These are phyloP conservation scores for Globisporangium ultimum DNA, from an alignment of 352 stramenopile genomes.

Conservation along the genomic window DNA sequence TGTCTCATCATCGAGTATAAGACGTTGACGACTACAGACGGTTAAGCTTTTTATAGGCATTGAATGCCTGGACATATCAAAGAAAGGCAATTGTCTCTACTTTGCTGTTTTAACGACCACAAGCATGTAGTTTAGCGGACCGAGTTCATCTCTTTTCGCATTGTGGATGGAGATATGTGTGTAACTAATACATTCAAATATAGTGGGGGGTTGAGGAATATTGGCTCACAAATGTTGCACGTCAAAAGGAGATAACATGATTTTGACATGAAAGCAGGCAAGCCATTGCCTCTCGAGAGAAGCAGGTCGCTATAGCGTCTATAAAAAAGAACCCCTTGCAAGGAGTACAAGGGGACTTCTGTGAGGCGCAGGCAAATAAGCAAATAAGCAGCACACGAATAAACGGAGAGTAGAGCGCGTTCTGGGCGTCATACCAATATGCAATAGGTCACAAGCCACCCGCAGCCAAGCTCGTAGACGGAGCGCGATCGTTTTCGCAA, in stretches of 20 bases:
- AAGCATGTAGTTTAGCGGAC: no score
- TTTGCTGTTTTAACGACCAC: no score
- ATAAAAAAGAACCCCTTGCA: constrained; percentile 17
- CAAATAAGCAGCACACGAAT: background rate
- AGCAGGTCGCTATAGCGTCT: constrained; percentile 10
- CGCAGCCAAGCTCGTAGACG: no score
- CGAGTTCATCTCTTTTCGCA: background rate
- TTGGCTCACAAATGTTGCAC: constrained; percentile 21
- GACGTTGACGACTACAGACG: background rate
- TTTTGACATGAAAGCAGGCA: constrained; percentile 22
- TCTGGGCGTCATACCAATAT: background rate
- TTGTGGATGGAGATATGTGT: no score
- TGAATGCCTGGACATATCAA: no score
- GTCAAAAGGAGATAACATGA: constrained; percentile 17
- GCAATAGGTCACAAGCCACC: no score
- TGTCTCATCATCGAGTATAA: background rate
- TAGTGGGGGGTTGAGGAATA: background rate
- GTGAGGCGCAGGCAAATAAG: constrained; percentile 8
- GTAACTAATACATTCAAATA: background rate
- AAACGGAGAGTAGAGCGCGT: background rate
- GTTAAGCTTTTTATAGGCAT: background rate
- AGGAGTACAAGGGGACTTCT: constrained; percentile 15
- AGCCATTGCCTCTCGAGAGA: constrained; percentile 4
- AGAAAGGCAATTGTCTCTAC: no score
- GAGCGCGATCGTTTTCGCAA: background rate